phyloP scores from a whole-genome alignment of 2,329 filamentous ascomycete species.

The Pseudogymnoascus sp. region DNA sequence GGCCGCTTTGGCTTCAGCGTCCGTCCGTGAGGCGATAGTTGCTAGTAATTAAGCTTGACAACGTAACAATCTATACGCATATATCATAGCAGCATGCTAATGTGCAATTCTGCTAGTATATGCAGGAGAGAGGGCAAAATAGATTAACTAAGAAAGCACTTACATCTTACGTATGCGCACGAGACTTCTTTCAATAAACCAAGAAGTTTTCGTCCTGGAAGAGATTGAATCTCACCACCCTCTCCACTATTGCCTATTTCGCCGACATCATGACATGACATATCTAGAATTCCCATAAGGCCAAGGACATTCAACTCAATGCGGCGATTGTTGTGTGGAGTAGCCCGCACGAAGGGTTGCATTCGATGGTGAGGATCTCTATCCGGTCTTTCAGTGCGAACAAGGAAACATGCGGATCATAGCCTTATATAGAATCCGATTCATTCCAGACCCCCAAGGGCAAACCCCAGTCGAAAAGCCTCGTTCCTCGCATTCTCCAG shows the following conservation, averaged over 20 bases:
- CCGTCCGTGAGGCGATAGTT: not conserved
- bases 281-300: not conserved
- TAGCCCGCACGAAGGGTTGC: not conserved
- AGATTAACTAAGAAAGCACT: not conserved
- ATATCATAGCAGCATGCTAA: not conserved
- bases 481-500: not conserved
- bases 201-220: not conserved
- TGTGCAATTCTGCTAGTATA: constrained; percentile 4
- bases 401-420: not conserved
- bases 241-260: not conserved
- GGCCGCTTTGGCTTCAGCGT: not conserved
- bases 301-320: not conserved
- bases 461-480: not conserved
- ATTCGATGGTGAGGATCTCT: not conserved
- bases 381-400: not conserved
- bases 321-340: not conserved
- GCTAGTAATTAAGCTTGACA: not conserved
- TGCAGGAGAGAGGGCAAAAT: not conserved
- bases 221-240: not conserved
- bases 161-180: not conserved
- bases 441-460: not conserved
- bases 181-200: not conserved
- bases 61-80: too few relatives aligned
- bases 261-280: not conserved
- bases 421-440: not conserved